phyloP scores from a whole-genome alignment of 1,284 basidiomycete species.

The Rhodotorula sp. region DNA sequence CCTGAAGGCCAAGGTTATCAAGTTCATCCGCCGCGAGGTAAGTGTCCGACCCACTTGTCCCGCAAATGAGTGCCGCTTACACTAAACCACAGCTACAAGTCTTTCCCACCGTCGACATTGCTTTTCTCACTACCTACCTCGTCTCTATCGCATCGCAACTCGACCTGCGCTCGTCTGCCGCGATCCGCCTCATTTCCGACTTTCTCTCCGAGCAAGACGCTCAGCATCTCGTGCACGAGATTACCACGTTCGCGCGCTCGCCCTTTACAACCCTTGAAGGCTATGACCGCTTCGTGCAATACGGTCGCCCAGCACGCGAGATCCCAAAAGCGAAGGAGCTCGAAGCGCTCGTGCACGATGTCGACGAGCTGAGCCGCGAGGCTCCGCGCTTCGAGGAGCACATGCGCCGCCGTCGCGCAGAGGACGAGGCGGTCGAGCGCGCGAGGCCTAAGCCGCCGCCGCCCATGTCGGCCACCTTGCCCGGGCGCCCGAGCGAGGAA shows the following conservation, averaged over 20 bases:
- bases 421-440: slow-evolving; percentile 6
- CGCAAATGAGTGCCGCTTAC: background rate
- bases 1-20: slow-evolving; percentile 41
- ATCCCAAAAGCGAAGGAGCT: background rate
- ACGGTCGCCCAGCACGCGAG: slow-evolving; percentile 31
- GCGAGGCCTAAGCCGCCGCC: background rate
- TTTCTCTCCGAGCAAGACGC: slow-evolving; percentile 44
- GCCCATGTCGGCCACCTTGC: background rate
- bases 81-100: slow-evolving; percentile 37
- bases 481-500: background rate
- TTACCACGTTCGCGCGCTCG: slow-evolving; percentile 44
- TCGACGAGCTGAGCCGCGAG: background rate
- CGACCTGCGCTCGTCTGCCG: slow-evolving; percentile 43
- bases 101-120: slow-evolving; percentile 47
- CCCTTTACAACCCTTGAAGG: slow-evolving; percentile 37
- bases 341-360: background rate
- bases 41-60: background rate
- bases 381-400: slow-evolving; percentile 13
- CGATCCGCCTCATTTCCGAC: slow-evolving; percentile 46
- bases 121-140: slow-evolving; percentile 48
- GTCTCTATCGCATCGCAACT: slow-evolving; percentile 46
- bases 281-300: slow-evolving; percentile 41
- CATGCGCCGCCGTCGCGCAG: slow-evolving; percentile 6
- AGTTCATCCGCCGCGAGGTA: slow-evolving; percentile 48
- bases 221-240: slow-evolving; percentile 47